Conservation (phyloP, 305 asterid species). For the Fraxinus sp. region DNA sequence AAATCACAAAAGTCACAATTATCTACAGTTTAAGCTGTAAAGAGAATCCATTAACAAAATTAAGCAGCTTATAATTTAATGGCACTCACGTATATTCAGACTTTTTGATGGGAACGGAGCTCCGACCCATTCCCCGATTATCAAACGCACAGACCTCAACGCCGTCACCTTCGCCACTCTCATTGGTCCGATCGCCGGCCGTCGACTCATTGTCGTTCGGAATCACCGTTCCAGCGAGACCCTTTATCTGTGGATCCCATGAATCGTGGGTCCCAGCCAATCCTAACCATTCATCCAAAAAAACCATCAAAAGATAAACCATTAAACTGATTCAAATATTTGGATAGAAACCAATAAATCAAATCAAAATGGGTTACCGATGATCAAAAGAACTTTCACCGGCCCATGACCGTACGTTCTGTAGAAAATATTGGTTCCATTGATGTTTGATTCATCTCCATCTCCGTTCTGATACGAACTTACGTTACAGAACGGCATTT, state of each 20-base stretch:
- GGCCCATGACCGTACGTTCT: constrained; percentile 83
- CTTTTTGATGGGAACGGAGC: constrained; percentile 81
- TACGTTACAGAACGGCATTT: constrained; percentile 79
- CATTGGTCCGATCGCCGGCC: constrained; percentile 41
- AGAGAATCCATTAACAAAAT: neutral
- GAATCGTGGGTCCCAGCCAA: constrained; percentile 93
- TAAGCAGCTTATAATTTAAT: neutral
- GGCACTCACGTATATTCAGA: constrained; percentile 43
- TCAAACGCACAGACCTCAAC: constrained; percentile 89
- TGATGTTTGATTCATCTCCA: constrained; percentile 34
- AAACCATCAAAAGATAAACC: constrained; percentile 32
- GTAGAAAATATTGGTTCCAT: constrained; percentile 66
- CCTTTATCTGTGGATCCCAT: constrained; percentile 81
- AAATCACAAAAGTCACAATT: constrained; percentile 17
- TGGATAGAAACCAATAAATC: neutral
- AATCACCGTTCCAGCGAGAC: constrained; percentile 57
- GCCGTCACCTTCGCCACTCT: constrained; percentile 34
- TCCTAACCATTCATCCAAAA: constrained; percentile 42
- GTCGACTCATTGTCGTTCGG: constrained; percentile 61
- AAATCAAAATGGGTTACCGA: constrained; percentile 49
- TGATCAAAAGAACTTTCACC: constrained; percentile 76
- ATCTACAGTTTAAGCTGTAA: neutral
- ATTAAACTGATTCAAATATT: constrained; percentile 10
- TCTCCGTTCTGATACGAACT: constrained; percentile 37
- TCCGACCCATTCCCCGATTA: constrained; percentile 92